Percentiles rank a stretch among this genome's conserved stretches.
phyloP scores from a whole-genome alignment of 441 rosid genomes.

The Euphorbia schlechtendalii region DNA sequence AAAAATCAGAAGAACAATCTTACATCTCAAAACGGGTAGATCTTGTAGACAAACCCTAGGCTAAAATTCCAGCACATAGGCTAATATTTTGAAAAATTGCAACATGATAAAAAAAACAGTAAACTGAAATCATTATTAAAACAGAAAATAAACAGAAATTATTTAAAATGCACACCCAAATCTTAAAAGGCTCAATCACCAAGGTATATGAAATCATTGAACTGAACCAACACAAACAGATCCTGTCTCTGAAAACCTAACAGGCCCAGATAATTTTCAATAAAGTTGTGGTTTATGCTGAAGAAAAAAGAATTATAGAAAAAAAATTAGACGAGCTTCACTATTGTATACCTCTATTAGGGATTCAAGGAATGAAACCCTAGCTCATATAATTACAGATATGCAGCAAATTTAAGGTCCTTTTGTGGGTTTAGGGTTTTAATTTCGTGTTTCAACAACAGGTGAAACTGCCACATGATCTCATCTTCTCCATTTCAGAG shows the following conservation, averaged over 20 bases:
- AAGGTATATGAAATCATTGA: slow-evolving; percentile 24
- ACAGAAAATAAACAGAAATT: too few species aligned
- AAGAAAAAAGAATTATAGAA: not conserved
- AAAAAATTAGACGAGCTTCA: too few species aligned
- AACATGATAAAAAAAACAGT: too few species aligned
- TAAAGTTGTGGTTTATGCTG: not conserved
- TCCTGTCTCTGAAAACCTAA: slow-evolving; percentile 26
- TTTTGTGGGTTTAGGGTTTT: slow-evolving; percentile 11
- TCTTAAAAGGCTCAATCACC: slow-evolving; percentile 29
- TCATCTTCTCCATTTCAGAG: slow-evolving; percentile 43
- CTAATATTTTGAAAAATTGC: too few species aligned
- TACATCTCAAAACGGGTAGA: too few species aligned
- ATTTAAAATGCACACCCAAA: too few species aligned
- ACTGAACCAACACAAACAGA: slow-evolving; percentile 30
- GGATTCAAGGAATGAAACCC: slow-evolving; percentile 22
- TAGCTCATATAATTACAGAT: slow-evolving; percentile 3
- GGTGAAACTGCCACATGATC: slow-evolving; percentile 97
- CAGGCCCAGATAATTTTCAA: slow-evolving; percentile 6
- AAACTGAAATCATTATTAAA: too few species aligned
- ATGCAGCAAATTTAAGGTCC: not conserved
- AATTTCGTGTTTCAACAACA: slow-evolving; percentile 54
- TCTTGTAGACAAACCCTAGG: too few species aligned
- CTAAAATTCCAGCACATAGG: too few species aligned
- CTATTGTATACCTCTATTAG: slow-evolving; percentile 9
- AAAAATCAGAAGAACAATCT: too few species aligned